Conservation (phyloP, 75 land plant species). For the Pinus taeda region DNA sequence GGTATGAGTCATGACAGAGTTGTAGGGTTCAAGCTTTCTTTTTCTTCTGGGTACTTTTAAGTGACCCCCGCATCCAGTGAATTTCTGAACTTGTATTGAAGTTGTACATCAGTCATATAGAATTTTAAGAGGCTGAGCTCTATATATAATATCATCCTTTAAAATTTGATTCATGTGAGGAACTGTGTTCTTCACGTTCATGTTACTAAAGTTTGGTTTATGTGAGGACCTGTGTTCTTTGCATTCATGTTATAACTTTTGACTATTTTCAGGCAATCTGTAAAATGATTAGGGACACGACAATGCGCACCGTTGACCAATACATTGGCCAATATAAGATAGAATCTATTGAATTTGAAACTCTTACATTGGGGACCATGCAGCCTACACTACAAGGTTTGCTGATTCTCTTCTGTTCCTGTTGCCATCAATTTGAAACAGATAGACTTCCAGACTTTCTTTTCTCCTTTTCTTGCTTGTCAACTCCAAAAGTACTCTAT, state of each 20-base stretch:
- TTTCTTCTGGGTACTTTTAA: neutral
- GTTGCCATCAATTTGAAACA: no score
- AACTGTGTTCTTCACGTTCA: neutral
- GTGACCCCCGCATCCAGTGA: neutral
- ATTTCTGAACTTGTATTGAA: neutral
- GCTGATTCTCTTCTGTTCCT: neutral
- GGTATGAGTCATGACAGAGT: constrained; percentile 28
- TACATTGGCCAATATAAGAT: constrained; percentile 65
- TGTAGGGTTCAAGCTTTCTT: neutral
- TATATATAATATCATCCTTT: neutral
- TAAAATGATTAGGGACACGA: constrained; percentile 51
- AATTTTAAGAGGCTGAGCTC: neutral
- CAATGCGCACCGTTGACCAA: constrained; percentile 62
- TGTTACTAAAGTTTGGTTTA: neutral
- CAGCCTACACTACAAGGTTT: constrained; percentile 78
- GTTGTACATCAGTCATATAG: neutral
- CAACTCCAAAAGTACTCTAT: no score
- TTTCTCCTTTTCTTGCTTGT: no score
- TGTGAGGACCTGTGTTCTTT: neutral
- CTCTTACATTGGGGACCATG: constrained; percentile 70
- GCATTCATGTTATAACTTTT: neutral
- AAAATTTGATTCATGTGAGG: neutral
- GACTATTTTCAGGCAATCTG: constrained; percentile 66
- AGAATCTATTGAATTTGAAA: constrained; percentile 68
- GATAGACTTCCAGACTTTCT: no score